Conservation (phyloP, 352 stramenopile species). For the Globisporangium megalacanthum region DNA sequence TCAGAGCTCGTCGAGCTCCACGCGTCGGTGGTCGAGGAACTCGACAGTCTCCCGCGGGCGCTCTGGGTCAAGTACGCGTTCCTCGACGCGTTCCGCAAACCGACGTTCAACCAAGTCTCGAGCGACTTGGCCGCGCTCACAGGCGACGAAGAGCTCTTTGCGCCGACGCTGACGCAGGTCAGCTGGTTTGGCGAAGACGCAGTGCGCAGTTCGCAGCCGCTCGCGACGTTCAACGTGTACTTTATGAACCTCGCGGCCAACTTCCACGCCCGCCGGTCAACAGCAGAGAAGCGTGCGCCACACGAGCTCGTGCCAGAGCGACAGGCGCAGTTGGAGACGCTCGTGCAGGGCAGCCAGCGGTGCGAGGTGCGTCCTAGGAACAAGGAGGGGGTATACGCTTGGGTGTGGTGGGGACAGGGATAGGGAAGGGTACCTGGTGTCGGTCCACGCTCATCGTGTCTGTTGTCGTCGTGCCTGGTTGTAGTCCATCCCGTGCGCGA, state of each 20-base stretch:
- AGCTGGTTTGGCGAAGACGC: slow-evolving; percentile 61
- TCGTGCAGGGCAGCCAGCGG: slow-evolving; percentile 65
- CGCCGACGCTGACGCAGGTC: slow-evolving; percentile 29
- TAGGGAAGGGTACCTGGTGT: too few relatives aligned
- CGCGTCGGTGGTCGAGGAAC: slow-evolving; percentile 40
- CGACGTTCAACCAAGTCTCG: slow-evolving; percentile 71
- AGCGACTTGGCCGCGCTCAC: slow-evolving; percentile 47
- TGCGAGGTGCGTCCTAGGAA: slow-evolving; percentile 52
- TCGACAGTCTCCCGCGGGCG: slow-evolving; percentile 49
- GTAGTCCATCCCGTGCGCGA: slow-evolving; percentile 74
- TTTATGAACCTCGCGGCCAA: slow-evolving; percentile 72
- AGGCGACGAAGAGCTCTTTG: slow-evolving; percentile 36
- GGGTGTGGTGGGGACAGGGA: not conserved
- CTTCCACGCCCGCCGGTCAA: slow-evolving; percentile 56
- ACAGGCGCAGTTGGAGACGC: slow-evolving; percentile 59
- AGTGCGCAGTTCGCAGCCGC: slow-evolving; percentile 54
- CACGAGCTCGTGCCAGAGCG: slow-evolving; percentile 60
- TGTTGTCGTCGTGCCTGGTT: slow-evolving; percentile 2
- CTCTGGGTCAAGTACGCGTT: slow-evolving; percentile 82
- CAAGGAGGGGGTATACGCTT: not conserved
- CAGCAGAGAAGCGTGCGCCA: slow-evolving; percentile 40
- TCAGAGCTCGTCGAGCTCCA: slow-evolving; percentile 45
- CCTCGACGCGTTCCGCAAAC: slow-evolving; percentile 49
- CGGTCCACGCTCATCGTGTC: not conserved
- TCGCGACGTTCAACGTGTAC: slow-evolving; percentile 61